A percentile compares a stretch with the other conserved stretches of the same genome.
Evolutionary conservation across 768 basidiomycete genomes (phyloP).

Genomic region (Tylopilus subfusipes): DNA sequence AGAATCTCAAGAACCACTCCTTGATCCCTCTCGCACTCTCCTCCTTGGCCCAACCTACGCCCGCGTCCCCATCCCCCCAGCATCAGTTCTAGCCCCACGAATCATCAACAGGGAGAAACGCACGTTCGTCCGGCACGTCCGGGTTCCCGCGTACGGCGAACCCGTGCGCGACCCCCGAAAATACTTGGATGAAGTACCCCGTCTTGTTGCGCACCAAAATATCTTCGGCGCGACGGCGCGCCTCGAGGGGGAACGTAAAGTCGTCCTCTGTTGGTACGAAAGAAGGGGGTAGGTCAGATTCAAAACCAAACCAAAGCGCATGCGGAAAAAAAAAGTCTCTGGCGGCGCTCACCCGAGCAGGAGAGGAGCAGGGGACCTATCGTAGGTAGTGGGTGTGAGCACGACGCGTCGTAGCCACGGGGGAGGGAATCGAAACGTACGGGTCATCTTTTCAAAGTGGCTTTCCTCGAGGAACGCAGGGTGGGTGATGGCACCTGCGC

Average conservation of each 20-base stretch:
- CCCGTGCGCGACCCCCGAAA: slow-evolving; percentile 38
- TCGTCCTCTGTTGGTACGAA: slow-evolving; percentile 41
- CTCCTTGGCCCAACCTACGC: slow-evolving; percentile 56
- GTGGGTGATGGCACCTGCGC: slow-evolving; percentile 38
- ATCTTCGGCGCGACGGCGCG: slow-evolving; percentile 53
- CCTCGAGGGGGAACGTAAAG: slow-evolving; percentile 44
- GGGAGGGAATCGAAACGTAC: slow-evolving; percentile 29
- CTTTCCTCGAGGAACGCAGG: slow-evolving; percentile 49
- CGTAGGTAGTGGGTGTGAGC: not conserved
- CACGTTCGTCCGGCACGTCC: slow-evolving; percentile 18
- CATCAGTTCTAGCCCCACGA: not conserved
- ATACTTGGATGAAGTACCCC: slow-evolving; percentile 53
- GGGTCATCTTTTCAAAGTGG: slow-evolving; percentile 45
- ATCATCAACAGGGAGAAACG: not conserved
- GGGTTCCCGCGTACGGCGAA: slow-evolving; percentile 19
- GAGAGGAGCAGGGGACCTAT: slow-evolving; percentile 22
- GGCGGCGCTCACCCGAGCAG: slow-evolving; percentile 21
- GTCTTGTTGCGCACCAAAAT: slow-evolving; percentile 47
- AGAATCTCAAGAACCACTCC: slow-evolving; percentile 47
- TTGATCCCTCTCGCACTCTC: slow-evolving; percentile 48
- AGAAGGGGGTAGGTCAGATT: not conserved
- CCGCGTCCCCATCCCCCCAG: too few relatives aligned
- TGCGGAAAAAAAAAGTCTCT: too few relatives aligned
- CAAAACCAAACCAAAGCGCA: not conserved
- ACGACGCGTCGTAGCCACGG: not conserved